Percentiles rank a stretch among this genome's conserved stretches.
Evolutionary conservation across 225 moss, liverwort and hornwort genomes (phyloP).

Genomic region (Pleurozium schreberi): DNA sequence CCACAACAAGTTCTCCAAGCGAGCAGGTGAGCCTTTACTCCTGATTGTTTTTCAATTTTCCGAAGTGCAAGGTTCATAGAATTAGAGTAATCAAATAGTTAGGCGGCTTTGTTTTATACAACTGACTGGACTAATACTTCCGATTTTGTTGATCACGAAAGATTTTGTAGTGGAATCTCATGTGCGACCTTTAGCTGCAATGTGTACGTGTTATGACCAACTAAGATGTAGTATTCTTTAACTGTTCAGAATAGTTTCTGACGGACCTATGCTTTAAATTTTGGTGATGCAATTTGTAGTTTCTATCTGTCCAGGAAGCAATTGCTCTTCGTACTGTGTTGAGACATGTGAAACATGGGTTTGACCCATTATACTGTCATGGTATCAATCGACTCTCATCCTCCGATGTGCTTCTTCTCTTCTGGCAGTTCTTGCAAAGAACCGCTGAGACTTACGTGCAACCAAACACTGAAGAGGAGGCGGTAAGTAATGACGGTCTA

Average conservation of each 20-base stretch:
- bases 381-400: background rate
- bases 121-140: background rate
- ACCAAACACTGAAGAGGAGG: conserved; percentile 13
- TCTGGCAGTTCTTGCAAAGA: conserved; percentile 5
- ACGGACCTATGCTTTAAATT: background rate
- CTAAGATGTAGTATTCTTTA: background rate
- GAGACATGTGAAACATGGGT: background rate
- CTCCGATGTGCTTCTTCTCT: background rate
- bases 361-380: background rate
- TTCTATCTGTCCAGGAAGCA: background rate
- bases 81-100: background rate
- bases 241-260: background rate
- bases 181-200: background rate
- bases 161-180: background rate
- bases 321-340: background rate
- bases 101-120: background rate
- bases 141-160: background rate
- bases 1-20: conserved; percentile 5
- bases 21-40: conserved; percentile 20
- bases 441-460: background rate
- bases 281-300: background rate
- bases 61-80: background rate
- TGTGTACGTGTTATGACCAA: background rate
- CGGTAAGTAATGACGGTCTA: conserved; percentile 4
- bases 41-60: background rate